Evolutionary conservation across 768 basidiomycete species (phyloP).

Genomic region (Pulveroboletus sp.): DNA sequence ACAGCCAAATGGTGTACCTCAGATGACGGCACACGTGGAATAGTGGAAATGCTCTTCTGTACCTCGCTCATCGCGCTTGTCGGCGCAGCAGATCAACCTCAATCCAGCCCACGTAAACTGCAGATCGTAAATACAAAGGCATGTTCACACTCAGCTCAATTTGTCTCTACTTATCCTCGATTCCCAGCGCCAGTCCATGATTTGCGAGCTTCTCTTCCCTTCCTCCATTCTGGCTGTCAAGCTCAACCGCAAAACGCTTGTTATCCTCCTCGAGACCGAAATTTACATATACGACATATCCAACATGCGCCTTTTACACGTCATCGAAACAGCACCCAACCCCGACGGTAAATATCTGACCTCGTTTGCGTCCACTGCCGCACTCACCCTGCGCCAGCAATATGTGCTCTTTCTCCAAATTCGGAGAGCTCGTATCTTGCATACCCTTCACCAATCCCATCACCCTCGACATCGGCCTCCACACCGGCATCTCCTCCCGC

Average conservation of each 20-base stretch:
- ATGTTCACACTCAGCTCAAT: slow-evolving; percentile 15
- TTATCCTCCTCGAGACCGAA: slow-evolving; percentile 94
- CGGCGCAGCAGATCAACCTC: slow-evolving; percentile 90
- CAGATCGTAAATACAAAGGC: slow-evolving; percentile 99
- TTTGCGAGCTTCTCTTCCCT: slow-evolving; percentile 97
- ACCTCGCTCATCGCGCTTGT: slow-evolving; percentile 97
- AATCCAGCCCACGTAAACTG: slow-evolving; percentile 86
- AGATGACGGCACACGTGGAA: slow-evolving; percentile 94
- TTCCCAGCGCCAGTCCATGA: slow-evolving; percentile 89
- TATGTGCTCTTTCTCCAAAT: slow-evolving; percentile 92
- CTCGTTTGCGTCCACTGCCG: neutral
- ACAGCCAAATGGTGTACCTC: neutral
- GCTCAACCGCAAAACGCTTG: slow-evolving; percentile 93
- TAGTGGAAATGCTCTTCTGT: slow-evolving; percentile 99
- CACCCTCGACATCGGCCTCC: slow-evolving; percentile 60
- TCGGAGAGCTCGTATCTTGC: slow-evolving; percentile 93
- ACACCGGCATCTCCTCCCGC: slow-evolving; percentile 39
- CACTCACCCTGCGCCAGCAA: slow-evolving; percentile 50
- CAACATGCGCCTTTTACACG: slow-evolving; percentile 96
- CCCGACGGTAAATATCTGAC: slow-evolving; percentile 68
- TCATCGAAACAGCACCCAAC: slow-evolving; percentile 95
- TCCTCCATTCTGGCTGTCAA: slow-evolving; percentile 97
- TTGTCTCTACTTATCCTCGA: neutral
- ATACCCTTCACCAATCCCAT: slow-evolving; percentile 92
- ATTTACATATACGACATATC: slow-evolving; percentile 99